A percentile compares a stretch with the other conserved stretches of the same genome.
These are phyloP conservation scores for Paraphaeosphaeria sporulosa DNA, from an alignment of 2,329 filamentous ascomycete species.

Conservation along the genomic window DNA sequence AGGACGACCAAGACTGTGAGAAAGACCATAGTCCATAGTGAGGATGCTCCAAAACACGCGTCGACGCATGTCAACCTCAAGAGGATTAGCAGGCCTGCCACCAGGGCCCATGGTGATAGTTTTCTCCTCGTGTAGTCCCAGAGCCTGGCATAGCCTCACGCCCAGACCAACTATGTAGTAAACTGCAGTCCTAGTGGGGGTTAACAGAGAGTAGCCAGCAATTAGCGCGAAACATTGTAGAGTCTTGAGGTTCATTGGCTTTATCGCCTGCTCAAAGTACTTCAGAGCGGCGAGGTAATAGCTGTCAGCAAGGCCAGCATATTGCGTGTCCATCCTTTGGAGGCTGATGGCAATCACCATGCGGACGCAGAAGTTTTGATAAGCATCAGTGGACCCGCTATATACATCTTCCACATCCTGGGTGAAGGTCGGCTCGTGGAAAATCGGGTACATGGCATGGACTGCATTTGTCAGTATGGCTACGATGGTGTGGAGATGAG, in stretches of 20 bases:
- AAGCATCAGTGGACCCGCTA: slow-evolving; percentile 75
- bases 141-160: slow-evolving; percentile 84
- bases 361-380: slow-evolving; percentile 85
- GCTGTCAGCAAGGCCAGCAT: slow-evolving; percentile 91
- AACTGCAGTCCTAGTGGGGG: slow-evolving; percentile 87
- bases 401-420: slow-evolving; percentile 83
- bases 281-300: slow-evolving; percentile 92
- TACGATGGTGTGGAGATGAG: neutral
- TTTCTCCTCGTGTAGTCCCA: slow-evolving; percentile 87
- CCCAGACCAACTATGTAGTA: slow-evolving; percentile 94
- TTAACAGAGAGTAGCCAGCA: slow-evolving; percentile 89
- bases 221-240: slow-evolving; percentile 89
- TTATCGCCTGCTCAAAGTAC: slow-evolving; percentile 81
- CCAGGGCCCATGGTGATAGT: slow-evolving; percentile 74
- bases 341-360: slow-evolving; percentile 95
- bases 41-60: slow-evolving; percentile 87
- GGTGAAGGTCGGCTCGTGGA: slow-evolving; percentile 83
- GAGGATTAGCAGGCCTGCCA: slow-evolving; percentile 68
- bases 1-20: slow-evolving; percentile 86
- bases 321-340: slow-evolving; percentile 87
- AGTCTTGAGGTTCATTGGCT: slow-evolving; percentile 88
- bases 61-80: slow-evolving; percentile 88
- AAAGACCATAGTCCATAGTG: slow-evolving; percentile 87
- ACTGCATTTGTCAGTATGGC: slow-evolving; percentile 59
- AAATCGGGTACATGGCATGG: slow-evolving; percentile 83